Percentiles rank a stretch among this genome's conserved stretches.
Conservation (phyloP, 192 early-diverging fungal genomes). For the Umbelopsis sp. region DNA sequence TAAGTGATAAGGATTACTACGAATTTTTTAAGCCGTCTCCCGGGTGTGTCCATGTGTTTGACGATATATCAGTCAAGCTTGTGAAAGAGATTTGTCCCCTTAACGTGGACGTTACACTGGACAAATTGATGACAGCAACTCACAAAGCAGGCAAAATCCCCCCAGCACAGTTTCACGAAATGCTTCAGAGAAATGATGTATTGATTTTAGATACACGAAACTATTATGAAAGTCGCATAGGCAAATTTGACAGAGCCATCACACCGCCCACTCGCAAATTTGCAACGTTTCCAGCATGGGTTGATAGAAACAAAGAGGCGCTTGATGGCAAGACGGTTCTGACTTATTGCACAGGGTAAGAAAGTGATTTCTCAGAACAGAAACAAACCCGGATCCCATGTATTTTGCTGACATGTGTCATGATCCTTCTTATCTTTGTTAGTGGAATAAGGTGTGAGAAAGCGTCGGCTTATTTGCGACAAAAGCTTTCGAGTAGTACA, state of each 20-base stretch:
- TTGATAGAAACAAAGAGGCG: conserved; percentile 47
- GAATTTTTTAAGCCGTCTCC: conserved; percentile 67
- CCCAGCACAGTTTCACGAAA: conserved; percentile 56
- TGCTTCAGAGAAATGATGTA: conserved; percentile 45
- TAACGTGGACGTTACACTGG: conserved; percentile 41
- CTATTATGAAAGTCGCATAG: conserved; percentile 68
- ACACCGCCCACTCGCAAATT: conserved; percentile 69
- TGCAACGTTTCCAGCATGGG: conserved; percentile 60
- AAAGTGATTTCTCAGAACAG: conserved; percentile 8
- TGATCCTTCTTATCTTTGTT: background rate
- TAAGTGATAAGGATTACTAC: conserved; percentile 21
- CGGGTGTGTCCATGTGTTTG: conserved; percentile 69
- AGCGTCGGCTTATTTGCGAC: conserved; percentile 56
- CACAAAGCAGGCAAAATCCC: conserved; percentile 45
- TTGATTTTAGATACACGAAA: conserved; percentile 66
- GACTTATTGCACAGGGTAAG: conserved; percentile 72
- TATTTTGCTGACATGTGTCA: background rate
- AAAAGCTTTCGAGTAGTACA: conserved; percentile 42
- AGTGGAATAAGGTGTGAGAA: conserved; percentile 59
- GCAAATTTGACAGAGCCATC: conserved; percentile 60
- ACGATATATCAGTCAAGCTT: conserved; percentile 55
- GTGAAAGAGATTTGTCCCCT: conserved; percentile 72
- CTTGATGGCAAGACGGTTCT: conserved; percentile 59
- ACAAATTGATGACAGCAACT: conserved; percentile 15
- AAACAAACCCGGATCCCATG: background rate